Conservation (phyloP, 148 eudicot species). For the Cornus controversa region DNA sequence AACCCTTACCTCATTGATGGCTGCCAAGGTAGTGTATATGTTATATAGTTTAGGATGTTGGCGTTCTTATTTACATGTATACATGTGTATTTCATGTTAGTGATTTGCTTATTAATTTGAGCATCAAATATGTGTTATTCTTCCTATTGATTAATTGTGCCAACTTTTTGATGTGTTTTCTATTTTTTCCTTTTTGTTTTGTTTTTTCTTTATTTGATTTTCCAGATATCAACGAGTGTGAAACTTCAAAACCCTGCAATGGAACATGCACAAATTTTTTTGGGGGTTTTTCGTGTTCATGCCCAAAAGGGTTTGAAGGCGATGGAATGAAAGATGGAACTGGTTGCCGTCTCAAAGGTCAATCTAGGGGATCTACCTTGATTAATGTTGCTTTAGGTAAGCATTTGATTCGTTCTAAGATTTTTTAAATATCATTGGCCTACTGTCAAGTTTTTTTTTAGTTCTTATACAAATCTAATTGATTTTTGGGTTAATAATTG, state of each 20-base stretch:
- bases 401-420: not conserved
- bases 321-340: constrained; percentile 5
- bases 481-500: not conserved
- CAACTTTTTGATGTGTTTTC: no score
- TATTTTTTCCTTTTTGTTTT: no score
- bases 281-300: not conserved
- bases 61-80: no score
- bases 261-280: not conserved
- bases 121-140: not conserved
- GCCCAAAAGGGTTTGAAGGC: not conserved
- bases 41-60: not conserved
- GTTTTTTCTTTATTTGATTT: no score
- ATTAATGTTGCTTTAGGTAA: not conserved
- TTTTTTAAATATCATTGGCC: not conserved
- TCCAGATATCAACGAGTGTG: constrained; percentile 3
- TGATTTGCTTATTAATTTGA: no score
- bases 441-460: no score
- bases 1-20: constrained; percentile 15
- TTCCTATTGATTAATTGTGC: not conserved
- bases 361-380: not conserved
- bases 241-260: not conserved
- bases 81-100: no score
- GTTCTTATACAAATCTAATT: not conserved
- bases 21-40: constrained; percentile 10
- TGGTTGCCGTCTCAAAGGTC: not conserved